A percentile compares a stretch with the other conserved stretches of the same genome.
phyloP scores from a whole-genome alignment of 2,329 filamentous ascomycete genomes.

The Talaromyces piceae region DNA sequence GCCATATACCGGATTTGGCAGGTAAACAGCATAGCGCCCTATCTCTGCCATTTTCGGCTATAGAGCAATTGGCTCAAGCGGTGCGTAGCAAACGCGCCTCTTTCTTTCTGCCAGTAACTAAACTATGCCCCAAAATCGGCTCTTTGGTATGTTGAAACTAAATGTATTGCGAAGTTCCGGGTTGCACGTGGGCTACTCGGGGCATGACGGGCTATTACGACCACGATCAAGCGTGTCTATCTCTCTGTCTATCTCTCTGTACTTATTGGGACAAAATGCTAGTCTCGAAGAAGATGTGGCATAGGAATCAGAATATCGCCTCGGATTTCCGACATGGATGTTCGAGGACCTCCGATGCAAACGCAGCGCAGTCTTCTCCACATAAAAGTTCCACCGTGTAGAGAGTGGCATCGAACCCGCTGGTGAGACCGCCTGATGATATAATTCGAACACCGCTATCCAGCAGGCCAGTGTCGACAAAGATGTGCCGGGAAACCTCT shows the following conservation, averaged over 20 bases:
- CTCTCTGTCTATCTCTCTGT: no score
- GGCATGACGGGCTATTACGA: no score
- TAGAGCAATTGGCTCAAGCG: background rate
- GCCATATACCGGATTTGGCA: background rate
- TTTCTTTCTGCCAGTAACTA: no score
- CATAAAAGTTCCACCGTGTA: constrained; percentile 1
- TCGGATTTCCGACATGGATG: background rate
- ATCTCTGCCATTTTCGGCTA: background rate
- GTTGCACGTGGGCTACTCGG: no score
- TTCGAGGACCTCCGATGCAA: background rate
- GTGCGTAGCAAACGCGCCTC: background rate
- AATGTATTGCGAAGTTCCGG: no score
- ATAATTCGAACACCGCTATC: constrained; percentile 6
- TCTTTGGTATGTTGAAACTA: no score
- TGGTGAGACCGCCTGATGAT: constrained; percentile 5
- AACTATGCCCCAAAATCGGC: no score
- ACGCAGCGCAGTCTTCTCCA: background rate
- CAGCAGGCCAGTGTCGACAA: constrained; percentile 2
- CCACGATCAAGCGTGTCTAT: no score
- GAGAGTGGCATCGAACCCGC: constrained; percentile 3
- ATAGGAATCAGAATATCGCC: background rate
- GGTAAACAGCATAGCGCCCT: background rate
- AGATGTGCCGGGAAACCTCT: constrained; percentile 1
- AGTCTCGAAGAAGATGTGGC: background rate
- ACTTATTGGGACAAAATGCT: background rate